Percentiles rank a stretch among this genome's conserved stretches.
Conservation (phyloP, 2,329 filamentous ascomycete genomes). For the Elsinoe fawcettii region DNA sequence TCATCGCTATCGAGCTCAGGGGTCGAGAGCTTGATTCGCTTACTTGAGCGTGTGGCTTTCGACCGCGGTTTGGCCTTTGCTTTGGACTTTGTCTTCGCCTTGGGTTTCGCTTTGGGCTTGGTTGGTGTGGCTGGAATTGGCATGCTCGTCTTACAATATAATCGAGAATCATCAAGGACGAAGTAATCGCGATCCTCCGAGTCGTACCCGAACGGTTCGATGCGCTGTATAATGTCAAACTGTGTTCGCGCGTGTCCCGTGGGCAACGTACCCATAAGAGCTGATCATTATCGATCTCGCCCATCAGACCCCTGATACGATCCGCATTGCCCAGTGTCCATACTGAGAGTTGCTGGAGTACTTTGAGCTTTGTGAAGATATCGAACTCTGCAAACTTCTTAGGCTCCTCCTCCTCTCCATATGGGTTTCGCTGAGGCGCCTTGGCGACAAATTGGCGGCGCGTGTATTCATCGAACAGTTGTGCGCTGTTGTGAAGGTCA, state of each 20-base stretch:
- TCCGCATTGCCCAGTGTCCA: slow-evolving; percentile 87
- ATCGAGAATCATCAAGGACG: slow-evolving; percentile 84
- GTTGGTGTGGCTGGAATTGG: slow-evolving; percentile 50
- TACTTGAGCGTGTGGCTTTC: slow-evolving; percentile 55
- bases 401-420: slow-evolving; percentile 67
- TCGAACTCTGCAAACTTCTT: slow-evolving; percentile 74
- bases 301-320: slow-evolving; percentile 76
- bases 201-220: slow-evolving; percentile 85
- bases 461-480: slow-evolving; percentile 89
- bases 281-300: slow-evolving; percentile 74
- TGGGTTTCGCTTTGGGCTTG: slow-evolving; percentile 45
- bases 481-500: slow-evolving; percentile 48
- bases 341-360: slow-evolving; percentile 80
- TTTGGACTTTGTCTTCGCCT: slow-evolving; percentile 50
- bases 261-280: slow-evolving; percentile 64
- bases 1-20: slow-evolving; percentile 36
- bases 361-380: slow-evolving; percentile 68
- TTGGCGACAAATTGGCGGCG: slow-evolving; percentile 82
- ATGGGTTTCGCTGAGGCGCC: slow-evolving; percentile 72
- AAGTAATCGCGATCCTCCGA: slow-evolving; percentile 78
- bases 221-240: slow-evolving; percentile 38
- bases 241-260: slow-evolving; percentile 18
- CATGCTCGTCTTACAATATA: slow-evolving; percentile 81
- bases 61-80: slow-evolving; percentile 48
- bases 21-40: slow-evolving; percentile 56